Base-by-base conservation (phyloP, 129 eudicot genomes). In the Flaveria bidentis region DNA sequence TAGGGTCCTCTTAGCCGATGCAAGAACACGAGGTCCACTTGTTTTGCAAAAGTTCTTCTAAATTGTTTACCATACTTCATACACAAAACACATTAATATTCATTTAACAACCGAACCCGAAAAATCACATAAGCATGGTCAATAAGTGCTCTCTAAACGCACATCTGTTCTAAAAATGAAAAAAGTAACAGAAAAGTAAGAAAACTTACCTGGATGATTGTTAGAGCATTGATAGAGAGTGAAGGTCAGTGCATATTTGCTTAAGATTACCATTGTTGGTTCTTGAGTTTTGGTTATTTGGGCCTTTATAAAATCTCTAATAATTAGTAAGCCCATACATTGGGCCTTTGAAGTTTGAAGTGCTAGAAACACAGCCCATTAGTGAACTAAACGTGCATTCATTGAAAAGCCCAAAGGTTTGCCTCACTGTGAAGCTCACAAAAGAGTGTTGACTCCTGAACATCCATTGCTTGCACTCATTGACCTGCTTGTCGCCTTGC, bases 311-410 rank as follows among this genome's bases (percentile, higher is more conserved):
- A 52, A 60, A 60, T 60, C 15, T 60, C 9, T 61, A 25, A n/a
- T 12, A 61, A 25, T 2, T 26, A 14, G 28, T 61, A 61, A 61
- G 1, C 67, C 67, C 17, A 61, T 26, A 28, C 67, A 61, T 13
- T 61, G 67, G 67, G 67, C 67, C 42, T 61, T 13, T 61, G 67
- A 28, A 26, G 44, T 61, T 61, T 61, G 67, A 28, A 26, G 44
- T 0, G 10, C 44, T 23, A 13, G 15, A 14, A 14, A 6, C 17
- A 26, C 42, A 62, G 11, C 18, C 18, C 18, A 26, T 33, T 28
- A 28, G 44, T 26, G 44, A 62, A 26, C 18, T 17, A 61, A 61
- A 61, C 39, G 23, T 60, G 39, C 41, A 60, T 60, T 33, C 5
- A 5, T 16, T 11, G 39, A 25, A 25, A 60, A 60, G 66, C 66